Conservation (phyloP, 768 basidiomycete species). For the Macrolepiota dolichaula region DNA sequence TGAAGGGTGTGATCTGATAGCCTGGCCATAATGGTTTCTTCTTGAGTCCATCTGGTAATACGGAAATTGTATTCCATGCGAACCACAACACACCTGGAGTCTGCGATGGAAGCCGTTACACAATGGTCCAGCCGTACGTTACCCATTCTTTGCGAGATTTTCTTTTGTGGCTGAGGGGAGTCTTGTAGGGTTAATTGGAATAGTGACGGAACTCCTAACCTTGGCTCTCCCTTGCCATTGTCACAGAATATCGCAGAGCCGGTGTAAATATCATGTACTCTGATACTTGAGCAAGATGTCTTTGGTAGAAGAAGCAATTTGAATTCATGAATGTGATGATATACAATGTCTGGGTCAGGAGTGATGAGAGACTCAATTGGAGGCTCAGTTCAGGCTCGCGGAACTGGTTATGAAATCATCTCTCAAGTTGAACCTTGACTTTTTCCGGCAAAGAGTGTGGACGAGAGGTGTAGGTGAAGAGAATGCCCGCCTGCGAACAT, state of each 20-base stretch:
- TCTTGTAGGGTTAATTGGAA: constrained; percentile 19
- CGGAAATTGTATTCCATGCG: constrained; percentile 20
- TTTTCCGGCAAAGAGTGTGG: not conserved
- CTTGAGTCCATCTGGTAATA: constrained; percentile 23
- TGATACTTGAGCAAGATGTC: not conserved
- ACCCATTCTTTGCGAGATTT: too few relatives aligned
- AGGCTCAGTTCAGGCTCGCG: not conserved
- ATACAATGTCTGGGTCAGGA: not conserved
- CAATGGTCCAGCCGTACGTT: constrained; percentile 22
- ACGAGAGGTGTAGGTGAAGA: too few relatives aligned
- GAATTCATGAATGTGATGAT: not conserved
- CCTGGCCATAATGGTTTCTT: constrained; percentile 35
- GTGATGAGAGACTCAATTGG: too few relatives aligned
- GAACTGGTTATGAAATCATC: not conserved
- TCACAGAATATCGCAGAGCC: constrained; percentile 18
- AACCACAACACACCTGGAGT: constrained; percentile 17
- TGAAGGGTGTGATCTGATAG: too few relatives aligned
- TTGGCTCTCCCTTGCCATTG: constrained; percentile 17
- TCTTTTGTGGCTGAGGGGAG: not conserved
- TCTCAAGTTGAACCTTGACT: not conserved
- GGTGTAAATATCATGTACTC: constrained; percentile 7
- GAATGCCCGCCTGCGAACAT: too few relatives aligned
- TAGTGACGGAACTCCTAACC: constrained; percentile 19
- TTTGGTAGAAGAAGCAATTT: not conserved
- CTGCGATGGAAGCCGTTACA: constrained; percentile 24